phyloP scores from a whole-genome alignment of 345 rosid species.

The Mangifera indica region DNA sequence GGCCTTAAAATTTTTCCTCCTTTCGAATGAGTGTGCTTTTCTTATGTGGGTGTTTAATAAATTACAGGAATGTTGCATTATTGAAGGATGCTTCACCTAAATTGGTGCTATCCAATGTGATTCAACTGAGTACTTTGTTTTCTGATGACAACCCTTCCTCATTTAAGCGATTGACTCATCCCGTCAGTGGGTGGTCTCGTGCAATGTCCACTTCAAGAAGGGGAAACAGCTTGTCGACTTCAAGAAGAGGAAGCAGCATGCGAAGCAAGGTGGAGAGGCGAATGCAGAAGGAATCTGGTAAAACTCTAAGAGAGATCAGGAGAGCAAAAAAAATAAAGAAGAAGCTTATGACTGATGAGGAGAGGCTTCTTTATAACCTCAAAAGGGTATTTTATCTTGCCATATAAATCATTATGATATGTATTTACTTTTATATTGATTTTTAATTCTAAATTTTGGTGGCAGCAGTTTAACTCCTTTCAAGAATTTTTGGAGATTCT shows the following conservation, averaged over 20 bases:
- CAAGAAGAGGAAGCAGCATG: slow-evolving; percentile 83
- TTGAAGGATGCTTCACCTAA: slow-evolving; percentile 27
- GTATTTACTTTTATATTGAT: neutral
- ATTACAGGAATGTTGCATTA: slow-evolving; percentile 36
- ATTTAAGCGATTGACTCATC: slow-evolving; percentile 15
- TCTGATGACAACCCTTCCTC: slow-evolving; percentile 24
- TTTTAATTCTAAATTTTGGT: slow-evolving; percentile 13
- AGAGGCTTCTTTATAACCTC: slow-evolving; percentile 87
- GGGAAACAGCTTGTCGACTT: slow-evolving; percentile 87
- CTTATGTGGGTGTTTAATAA: neutral
- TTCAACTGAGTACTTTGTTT: slow-evolving; percentile 14
- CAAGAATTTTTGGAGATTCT: neutral
- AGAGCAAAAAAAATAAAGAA: slow-evolving; percentile 86
- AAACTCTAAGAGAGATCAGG: slow-evolving; percentile 79
- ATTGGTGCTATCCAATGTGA: slow-evolving; percentile 13
- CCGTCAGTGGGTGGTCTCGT: slow-evolving; percentile 46
- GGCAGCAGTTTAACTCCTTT: neutral
- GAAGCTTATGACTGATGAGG: slow-evolving; percentile 98
- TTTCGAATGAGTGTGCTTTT: neutral
- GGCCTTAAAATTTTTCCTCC: neutral
- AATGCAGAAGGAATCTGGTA: slow-evolving; percentile 89
- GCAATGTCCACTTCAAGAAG: slow-evolving; percentile 71
- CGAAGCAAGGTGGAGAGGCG: slow-evolving; percentile 90
- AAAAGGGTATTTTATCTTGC: slow-evolving; percentile 56
- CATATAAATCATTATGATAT: neutral